phyloP scores from a whole-genome alignment of 2,329 filamentous ascomycete genomes.

The Trichoderma sp. region DNA sequence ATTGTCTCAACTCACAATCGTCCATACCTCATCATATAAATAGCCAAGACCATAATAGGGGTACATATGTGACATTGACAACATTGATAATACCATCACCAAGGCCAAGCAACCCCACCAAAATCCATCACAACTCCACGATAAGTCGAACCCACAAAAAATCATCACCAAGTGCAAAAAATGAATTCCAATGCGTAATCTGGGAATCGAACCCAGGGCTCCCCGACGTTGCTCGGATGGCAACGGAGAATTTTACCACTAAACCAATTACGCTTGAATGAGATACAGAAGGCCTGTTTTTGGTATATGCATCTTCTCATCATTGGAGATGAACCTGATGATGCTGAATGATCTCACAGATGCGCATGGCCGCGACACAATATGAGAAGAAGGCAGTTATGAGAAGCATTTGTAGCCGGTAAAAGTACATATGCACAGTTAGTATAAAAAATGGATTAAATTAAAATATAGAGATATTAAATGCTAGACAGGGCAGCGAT shows the following conservation, averaged over 20 bases:
- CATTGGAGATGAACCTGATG: not conserved
- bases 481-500: not conserved
- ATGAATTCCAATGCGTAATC: slow-evolving; percentile 27
- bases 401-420: not conserved
- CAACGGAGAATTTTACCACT: slow-evolving; percentile 35
- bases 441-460: not conserved
- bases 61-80: not conserved
- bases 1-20: not conserved
- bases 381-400: not conserved
- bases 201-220: slow-evolving; percentile 37
- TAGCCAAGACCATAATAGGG: not conserved
- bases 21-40: not conserved
- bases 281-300: not conserved
- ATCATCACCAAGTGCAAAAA: not conserved
- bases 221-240: slow-evolving; percentile 32
- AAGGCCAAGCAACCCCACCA: not conserved
- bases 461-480: not conserved
- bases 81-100: not conserved
- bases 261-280: slow-evolving; percentile 28
- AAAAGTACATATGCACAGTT: fast-evolving
- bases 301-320: not conserved
- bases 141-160: not conserved
- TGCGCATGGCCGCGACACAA: too few species aligned
- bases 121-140: not conserved
- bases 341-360: not conserved